phyloP scores from a whole-genome alignment of 495 filamentous ascomycete species.

The Penicillium angulare region DNA sequence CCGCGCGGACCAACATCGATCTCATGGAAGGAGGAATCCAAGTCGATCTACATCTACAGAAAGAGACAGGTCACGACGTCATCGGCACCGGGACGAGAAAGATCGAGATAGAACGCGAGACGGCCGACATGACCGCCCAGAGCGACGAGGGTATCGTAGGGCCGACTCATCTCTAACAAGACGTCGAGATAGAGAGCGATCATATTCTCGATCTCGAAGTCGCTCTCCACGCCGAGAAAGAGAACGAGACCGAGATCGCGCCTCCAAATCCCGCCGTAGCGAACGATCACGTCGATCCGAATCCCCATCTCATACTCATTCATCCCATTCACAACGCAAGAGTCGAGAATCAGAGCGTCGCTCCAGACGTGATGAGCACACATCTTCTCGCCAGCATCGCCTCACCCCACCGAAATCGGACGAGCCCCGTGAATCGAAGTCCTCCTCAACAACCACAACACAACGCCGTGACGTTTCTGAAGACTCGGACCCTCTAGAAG shows the following conservation, averaged over 20 bases:
- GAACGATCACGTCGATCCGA: constrained; percentile 28
- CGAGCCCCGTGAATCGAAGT: not conserved
- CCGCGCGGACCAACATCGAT: constrained; percentile 13
- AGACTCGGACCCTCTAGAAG: constrained; percentile 77
- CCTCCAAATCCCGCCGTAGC: constrained; percentile 19
- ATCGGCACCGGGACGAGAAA: constrained; percentile 21
- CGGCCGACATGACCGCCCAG: constrained; percentile 18
- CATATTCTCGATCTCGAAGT: constrained; percentile 36
- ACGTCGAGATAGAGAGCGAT: constrained; percentile 18
- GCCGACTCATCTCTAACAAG: constrained; percentile 17
- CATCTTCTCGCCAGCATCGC: constrained; percentile 12
- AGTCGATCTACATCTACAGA: constrained; percentile 29
- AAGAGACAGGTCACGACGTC: constrained; percentile 29
- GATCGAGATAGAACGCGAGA: constrained; percentile 21
- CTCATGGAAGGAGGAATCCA: constrained; percentile 29
- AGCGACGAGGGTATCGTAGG: constrained; percentile 11
- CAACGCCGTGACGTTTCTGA: constrained; percentile 9
- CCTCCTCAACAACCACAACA: not conserved
- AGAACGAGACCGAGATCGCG: constrained; percentile 1
- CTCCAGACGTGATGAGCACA: not conserved
- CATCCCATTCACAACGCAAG: constrained; percentile 24
- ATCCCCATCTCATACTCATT: constrained; percentile 23
- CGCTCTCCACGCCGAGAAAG: constrained; percentile 27
- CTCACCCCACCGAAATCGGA: constrained; percentile 6
- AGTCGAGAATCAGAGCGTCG: constrained; percentile 15